These are phyloP conservation scores for Aureobasidium melanogenum DNA, from an alignment of 2,329 filamentous ascomycete genomes.

Conservation along the genomic window DNA sequence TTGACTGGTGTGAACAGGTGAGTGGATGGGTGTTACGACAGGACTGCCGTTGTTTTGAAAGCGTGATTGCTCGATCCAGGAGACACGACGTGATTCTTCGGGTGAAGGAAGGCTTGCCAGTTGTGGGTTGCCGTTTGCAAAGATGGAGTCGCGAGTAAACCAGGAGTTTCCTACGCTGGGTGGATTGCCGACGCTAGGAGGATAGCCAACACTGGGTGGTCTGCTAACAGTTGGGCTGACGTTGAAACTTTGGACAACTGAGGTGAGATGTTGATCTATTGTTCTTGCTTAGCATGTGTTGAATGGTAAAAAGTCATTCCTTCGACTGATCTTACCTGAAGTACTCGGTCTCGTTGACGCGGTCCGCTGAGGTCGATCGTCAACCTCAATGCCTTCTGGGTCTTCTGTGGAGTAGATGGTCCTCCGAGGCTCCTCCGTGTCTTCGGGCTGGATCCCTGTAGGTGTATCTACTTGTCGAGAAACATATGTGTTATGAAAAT, in stretches of 20 bases:
- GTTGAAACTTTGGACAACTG: background rate
- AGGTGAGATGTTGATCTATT: background rate
- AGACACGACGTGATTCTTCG: background rate
- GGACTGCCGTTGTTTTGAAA: background rate
- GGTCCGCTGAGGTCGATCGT: background rate
- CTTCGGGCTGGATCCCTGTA: background rate
- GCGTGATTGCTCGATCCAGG: background rate
- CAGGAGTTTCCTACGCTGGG: background rate
- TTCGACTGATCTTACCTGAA: background rate
- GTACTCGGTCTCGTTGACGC: background rate
- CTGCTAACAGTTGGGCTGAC: background rate
- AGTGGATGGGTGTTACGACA: background rate
- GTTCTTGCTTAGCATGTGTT: background rate
- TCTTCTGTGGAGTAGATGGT: background rate
- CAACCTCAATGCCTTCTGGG: background rate
- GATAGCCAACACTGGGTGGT: background rate
- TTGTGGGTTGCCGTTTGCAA: background rate
- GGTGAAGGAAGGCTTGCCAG: background rate
- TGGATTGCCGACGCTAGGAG: background rate
- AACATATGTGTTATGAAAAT: background rate
- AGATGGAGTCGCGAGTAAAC: slow-evolving; percentile 2
- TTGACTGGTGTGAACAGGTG: background rate
- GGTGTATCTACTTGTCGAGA: background rate
- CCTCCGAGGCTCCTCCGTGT: background rate
- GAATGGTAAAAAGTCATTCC: no score